phyloP scores from a whole-genome alignment of 495 filamentous ascomycete genomes.

The Annulohypoxylon stygium region DNA sequence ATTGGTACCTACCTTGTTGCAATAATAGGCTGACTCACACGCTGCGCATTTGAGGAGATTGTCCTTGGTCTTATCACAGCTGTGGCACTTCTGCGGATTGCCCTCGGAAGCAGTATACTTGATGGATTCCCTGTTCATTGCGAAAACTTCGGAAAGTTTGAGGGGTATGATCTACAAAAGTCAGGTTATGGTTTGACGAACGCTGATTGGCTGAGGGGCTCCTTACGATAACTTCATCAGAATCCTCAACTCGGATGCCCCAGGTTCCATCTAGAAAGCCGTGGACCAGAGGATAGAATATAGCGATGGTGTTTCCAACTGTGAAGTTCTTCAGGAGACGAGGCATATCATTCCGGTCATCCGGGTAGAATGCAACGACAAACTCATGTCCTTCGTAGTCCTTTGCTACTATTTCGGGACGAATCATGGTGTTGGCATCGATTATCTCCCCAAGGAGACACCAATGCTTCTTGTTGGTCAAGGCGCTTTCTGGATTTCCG shows the following conservation, averaged over 20 bases:
- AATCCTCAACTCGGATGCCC: slow-evolving; percentile 31
- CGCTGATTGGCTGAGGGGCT: not conserved
- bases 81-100: slow-evolving; percentile 22
- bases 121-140: slow-evolving; percentile 36
- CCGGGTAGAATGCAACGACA: slow-evolving; percentile 36
- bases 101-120: slow-evolving; percentile 15
- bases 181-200: not conserved
- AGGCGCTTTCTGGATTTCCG: not conserved
- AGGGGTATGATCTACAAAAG: slow-evolving; percentile 30
- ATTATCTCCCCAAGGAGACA: slow-evolving; percentile 41
- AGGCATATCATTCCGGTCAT: slow-evolving; percentile 28
- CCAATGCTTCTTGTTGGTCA: slow-evolving; percentile 27
- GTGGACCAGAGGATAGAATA: slow-evolving; percentile 36
- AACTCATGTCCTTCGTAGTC: slow-evolving; percentile 25
- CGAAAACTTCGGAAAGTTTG: slow-evolving; percentile 22
- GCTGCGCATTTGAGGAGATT: slow-evolving; percentile 17
- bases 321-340: slow-evolving; percentile 33
- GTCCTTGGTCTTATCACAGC: slow-evolving; percentile 20
- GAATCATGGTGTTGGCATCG: slow-evolving; percentile 24
- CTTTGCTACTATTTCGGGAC: slow-evolving; percentile 33
- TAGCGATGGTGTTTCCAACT: slow-evolving; percentile 36
- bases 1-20: slow-evolving; percentile 24
- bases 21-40: slow-evolving; percentile 33
- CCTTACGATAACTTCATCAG: slow-evolving; percentile 20
- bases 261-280: slow-evolving; percentile 25